These are phyloP conservation scores for Neofusicoccum sp. DNA, from an alignment of 2,329 filamentous ascomycete genomes.

Conservation along the genomic window DNA sequence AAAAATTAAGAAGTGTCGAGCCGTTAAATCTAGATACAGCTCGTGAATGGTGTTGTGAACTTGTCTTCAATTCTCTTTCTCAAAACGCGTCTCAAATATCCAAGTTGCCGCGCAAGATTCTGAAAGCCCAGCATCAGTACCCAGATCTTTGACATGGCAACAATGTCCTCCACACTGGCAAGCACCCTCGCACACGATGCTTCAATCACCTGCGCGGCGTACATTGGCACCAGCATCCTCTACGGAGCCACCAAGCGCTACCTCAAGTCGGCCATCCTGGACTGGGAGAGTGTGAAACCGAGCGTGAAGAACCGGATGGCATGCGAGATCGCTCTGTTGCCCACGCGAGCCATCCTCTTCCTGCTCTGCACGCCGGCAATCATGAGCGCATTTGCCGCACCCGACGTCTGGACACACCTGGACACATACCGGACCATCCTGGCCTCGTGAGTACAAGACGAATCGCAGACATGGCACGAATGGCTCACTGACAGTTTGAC, in stretches of 20 bases:
- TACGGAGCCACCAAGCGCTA: background rate
- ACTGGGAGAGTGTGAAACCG: background rate
- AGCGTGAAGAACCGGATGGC: background rate
- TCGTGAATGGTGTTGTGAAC: no score
- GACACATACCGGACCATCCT: conserved; percentile 1
- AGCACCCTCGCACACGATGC: background rate
- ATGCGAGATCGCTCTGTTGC: background rate
- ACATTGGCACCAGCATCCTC: background rate
- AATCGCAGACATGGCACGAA: no score
- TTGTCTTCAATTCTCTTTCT: no score
- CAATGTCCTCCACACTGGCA: background rate
- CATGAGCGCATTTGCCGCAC: background rate
- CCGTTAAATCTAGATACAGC: no score
- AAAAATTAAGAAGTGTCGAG: no score
- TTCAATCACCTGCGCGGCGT: background rate
- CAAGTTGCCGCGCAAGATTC: no score
- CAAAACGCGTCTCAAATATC: no score
- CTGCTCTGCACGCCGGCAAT: background rate
- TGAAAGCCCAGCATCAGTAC: no score
- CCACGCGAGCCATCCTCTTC: background rate
- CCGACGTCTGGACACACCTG: background rate
- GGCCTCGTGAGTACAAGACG: background rate
- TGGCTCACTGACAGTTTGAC: background rate
- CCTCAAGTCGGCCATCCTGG: background rate
- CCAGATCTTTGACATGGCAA: no score